These are phyloP conservation scores for Daldinia sp. DNA, from an alignment of 2,329 filamentous ascomycete genomes.

Conservation along the genomic window DNA sequence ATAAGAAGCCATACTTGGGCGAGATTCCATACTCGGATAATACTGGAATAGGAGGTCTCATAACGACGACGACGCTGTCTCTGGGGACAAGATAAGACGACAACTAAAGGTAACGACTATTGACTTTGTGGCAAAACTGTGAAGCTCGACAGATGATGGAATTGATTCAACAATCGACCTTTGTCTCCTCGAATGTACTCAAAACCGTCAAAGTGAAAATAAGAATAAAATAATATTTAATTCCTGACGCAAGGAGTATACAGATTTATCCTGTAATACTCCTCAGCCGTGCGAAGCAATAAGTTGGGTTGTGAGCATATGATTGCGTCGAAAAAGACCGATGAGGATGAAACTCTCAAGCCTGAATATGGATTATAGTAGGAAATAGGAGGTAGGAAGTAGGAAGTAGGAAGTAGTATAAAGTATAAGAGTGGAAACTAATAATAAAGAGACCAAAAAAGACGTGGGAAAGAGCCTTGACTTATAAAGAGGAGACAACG, in stretches of 20 bases:
- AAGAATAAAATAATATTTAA: slow-evolving; percentile 32
- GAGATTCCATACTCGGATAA: slow-evolving; percentile 84
- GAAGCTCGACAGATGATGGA: neutral
- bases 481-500: slow-evolving; percentile 22
- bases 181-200: too few species aligned
- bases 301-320: slow-evolving; percentile 49
- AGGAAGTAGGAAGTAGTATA: too few species aligned
- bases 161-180: neutral
- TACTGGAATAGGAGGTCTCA: slow-evolving; percentile 68
- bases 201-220: too few species aligned
- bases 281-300: slow-evolving; percentile 65
- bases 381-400: too few species aligned
- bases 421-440: neutral
- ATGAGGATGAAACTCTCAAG: slow-evolving; percentile 7
- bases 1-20: slow-evolving; percentile 84
- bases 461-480: neutral
- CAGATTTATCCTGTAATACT: slow-evolving; percentile 66
- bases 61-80: slow-evolving; percentile 43
- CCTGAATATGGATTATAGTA: too few species aligned
- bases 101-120: neutral
- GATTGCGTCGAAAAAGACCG: slow-evolving; percentile 26
- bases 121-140: slow-evolving; percentile 9
- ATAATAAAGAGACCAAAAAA: slow-evolving; percentile 5
- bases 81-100: slow-evolving; percentile 11
- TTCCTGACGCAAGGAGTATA: slow-evolving; percentile 72